These are phyloP conservation scores for Cyclostephanos invisitatus DNA, from an alignment of 108 stramenopile genomes.

Conservation along the genomic window DNA sequence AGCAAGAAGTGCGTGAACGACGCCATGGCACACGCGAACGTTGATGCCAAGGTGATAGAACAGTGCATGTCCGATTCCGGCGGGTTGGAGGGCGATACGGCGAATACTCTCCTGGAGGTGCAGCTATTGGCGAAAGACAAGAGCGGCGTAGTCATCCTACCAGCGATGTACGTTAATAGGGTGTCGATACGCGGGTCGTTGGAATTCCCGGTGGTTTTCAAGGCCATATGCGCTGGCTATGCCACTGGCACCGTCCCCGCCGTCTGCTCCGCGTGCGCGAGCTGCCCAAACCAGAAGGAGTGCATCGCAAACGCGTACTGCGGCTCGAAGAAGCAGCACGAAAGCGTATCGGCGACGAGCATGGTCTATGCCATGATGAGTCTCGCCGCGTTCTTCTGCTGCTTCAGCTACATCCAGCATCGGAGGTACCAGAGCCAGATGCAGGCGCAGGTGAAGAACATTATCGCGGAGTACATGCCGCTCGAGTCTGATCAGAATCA, in stretches of 20 bases:
- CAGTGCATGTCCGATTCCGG: constrained; percentile 88
- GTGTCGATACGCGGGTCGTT: constrained; percentile 85
- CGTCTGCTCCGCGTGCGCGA: constrained; percentile 64
- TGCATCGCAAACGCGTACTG: constrained; percentile 52
- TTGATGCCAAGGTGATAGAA: constrained; percentile 63
- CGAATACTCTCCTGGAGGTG: constrained; percentile 71
- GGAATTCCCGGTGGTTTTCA: constrained; percentile 69
- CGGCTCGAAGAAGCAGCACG: constrained; percentile 48
- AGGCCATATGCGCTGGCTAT: constrained; percentile 92
- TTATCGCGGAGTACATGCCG: constrained; percentile 93
- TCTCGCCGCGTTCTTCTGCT: constrained; percentile 44
- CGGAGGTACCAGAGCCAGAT: constrained; percentile 81
- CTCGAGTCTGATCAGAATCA: constrained; percentile 51
- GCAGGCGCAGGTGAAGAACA: constrained; percentile 91
- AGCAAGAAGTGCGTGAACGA: constrained; percentile 80
- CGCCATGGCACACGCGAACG: constrained; percentile 72
- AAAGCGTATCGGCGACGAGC: constrained; percentile 38
- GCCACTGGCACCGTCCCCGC: constrained; percentile 72
- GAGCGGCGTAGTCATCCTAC: constrained; percentile 79
- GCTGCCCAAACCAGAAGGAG: constrained; percentile 35
- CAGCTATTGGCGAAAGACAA: constrained; percentile 63
- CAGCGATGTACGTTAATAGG: constrained; percentile 86
- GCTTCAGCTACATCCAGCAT: constrained; percentile 72
- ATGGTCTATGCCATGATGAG: constrained; percentile 47
- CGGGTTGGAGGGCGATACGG: constrained; percentile 52